Evolutionary conservation across 768 basidiomycete genomes (phyloP).

Genomic region (Mycena leptocephala): DNA sequence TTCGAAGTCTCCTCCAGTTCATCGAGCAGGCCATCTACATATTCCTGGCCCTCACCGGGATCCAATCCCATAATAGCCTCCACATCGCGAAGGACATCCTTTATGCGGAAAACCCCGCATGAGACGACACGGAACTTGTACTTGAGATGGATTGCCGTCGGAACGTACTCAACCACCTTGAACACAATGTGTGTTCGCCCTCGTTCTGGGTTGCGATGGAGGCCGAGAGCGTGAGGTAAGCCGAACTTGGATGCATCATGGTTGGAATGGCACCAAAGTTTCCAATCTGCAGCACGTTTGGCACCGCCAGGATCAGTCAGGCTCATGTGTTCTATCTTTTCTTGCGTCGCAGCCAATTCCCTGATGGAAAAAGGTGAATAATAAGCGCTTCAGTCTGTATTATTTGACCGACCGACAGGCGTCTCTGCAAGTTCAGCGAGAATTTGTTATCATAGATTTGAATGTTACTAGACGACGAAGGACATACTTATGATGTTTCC

Average conservation of each 20-base stretch:
- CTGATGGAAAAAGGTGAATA: not conserved
- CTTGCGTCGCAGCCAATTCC: constrained; percentile 21
- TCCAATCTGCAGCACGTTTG: constrained; percentile 40
- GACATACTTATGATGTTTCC: not conserved
- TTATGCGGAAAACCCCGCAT: constrained; percentile 42
- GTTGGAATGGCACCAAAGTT: constrained; percentile 35
- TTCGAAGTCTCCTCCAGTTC: constrained; percentile 4
- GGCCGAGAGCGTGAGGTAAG: constrained; percentile 40
- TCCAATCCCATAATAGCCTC: constrained; percentile 36
- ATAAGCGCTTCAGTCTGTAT: not conserved
- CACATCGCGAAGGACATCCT: constrained; percentile 41
- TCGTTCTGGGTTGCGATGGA: constrained; percentile 43
- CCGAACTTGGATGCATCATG: constrained; percentile 31
- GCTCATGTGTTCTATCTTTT: constrained; percentile 30
- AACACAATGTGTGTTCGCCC: constrained; percentile 47
- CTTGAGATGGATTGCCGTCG: constrained; percentile 35
- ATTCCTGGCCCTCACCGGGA: constrained; percentile 40
- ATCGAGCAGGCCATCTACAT: constrained; percentile 32
- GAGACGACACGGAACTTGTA: constrained; percentile 39
- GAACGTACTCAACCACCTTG: constrained; percentile 39
- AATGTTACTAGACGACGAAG: not conserved
- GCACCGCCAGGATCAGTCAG: constrained; percentile 28
- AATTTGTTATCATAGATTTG: not conserved
- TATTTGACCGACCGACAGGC: not conserved
- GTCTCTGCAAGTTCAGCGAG: not conserved